Evolutionary conservation across 2,329 filamentous ascomycete genomes (phyloP).

Genomic region (Aspergillus viridinutans): DNA sequence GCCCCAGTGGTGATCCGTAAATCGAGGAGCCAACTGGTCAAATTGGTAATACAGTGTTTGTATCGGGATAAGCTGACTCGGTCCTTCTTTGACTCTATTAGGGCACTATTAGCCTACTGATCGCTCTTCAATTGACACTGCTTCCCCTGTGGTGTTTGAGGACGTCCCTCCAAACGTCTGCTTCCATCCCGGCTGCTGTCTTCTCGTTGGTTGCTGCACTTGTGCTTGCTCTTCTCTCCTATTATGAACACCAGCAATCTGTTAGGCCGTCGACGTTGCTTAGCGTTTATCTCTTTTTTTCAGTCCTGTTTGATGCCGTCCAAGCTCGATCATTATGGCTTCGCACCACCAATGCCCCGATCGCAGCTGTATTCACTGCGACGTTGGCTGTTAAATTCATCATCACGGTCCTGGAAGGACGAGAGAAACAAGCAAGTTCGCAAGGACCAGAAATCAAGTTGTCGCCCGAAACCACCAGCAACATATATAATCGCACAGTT

Average conservation of each 20-base stretch:
- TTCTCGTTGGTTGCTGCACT: not conserved
- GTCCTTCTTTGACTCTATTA: not conserved
- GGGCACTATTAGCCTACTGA: not conserved
- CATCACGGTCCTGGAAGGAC: constrained; percentile 41
- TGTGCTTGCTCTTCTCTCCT: not conserved
- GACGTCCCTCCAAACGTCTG: not conserved
- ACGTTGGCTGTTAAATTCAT: constrained; percentile 37
- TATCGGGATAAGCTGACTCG: not conserved
- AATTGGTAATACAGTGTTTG: not conserved
- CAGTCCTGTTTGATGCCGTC: constrained; percentile 40
- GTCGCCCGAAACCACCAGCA: constrained; percentile 19
- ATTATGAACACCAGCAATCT: constrained; percentile 20
- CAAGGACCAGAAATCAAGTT: constrained; percentile 8
- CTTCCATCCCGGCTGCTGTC: not conserved
- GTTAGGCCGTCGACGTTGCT: constrained; percentile 24
- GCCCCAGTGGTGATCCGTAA: not conserved
- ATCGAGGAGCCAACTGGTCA: not conserved
- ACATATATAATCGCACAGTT: constrained; percentile 25
- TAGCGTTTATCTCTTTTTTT: constrained; percentile 39
- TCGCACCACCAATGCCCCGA: constrained; percentile 17
- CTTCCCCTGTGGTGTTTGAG: not conserved
- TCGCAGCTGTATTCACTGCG: constrained; percentile 35
- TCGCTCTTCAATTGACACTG: not conserved
- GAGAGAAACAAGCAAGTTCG: constrained; percentile 34
- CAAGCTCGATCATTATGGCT: constrained; percentile 38